Evolutionary conservation across 192 early-diverging fungal species (phyloP).

Genomic region (Powellomyces hirtus): DNA sequence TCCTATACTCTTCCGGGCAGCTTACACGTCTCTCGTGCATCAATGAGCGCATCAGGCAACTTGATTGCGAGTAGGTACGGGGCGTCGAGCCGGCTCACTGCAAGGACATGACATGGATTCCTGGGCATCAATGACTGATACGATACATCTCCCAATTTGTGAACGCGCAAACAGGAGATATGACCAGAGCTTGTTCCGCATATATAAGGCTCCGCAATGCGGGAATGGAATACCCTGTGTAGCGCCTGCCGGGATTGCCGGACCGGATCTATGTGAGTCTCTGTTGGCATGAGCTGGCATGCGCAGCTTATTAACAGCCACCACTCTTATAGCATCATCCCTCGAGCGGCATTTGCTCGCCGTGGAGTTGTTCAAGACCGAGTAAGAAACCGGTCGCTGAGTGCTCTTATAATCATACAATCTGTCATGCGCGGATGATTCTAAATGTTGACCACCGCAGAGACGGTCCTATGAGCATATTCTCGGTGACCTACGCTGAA

Average conservation of each 20-base stretch:
- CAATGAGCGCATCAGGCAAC: neutral
- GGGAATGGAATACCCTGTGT: neutral
- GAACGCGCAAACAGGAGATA: neutral
- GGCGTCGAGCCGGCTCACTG: neutral
- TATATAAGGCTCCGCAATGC: constrained; percentile 2
- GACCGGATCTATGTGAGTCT: neutral
- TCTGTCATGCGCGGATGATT: neutral
- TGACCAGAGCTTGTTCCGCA: constrained; percentile 3
- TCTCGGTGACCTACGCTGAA: constrained; percentile 4
- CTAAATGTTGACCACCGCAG: too few relatives aligned
- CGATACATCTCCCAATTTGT: too few relatives aligned
- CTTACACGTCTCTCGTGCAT: neutral
- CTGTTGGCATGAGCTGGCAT: neutral
- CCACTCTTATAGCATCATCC: neutral
- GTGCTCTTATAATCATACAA: neutral
- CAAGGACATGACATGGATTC: too few relatives aligned
- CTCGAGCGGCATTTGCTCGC: constrained; percentile 4
- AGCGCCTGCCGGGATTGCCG: neutral
- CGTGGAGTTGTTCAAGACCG: constrained; percentile 5
- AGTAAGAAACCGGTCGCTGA: neutral
- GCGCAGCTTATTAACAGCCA: neutral
- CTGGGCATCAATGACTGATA: too few relatives aligned
- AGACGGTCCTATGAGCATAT: neutral
- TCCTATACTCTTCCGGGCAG: neutral
- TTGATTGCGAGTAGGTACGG: constrained; percentile 3